Base-by-base conservation (phyloP, 306 rosid species). In the Acmispon strigosus region DNA sequence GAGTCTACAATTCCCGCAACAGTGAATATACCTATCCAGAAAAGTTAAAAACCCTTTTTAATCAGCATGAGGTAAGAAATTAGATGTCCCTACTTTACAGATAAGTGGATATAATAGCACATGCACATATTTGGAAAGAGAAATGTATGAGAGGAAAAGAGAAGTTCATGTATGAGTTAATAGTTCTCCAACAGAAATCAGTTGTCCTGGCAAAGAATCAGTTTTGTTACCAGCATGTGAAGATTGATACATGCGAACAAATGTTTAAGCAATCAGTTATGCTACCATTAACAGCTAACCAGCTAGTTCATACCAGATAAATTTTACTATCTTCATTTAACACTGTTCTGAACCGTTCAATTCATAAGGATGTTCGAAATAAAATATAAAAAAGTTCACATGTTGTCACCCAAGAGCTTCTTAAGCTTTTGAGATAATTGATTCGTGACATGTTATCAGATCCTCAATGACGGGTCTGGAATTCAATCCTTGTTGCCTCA, bases 1-100 rank as follows among this genome's bases (percentile, higher is more conserved):
- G 96, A 84, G 82, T 92, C 96, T 37, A 92, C 62, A 44, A 92
- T 88, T 47, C 96, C 96, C 0, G 96, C 98, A 60, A 92, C 17
- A 0, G 90, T 89, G 85, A 89, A 92, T 53, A 92, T 52, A 64
- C 98, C 98, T 92, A 58, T 8, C 16, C 1, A 69, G 14, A 75
- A 60, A 56, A 56, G 44, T 47, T 4, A 7, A 80, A 62, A 70
- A 55, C 12, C 19, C 36, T 9, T 15, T 55, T 47, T 47, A 56
- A 36, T 71, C 65, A 75, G 76, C 72, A 61, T 8, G 8, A 15
- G 15, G 44, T 11, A 13, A 47, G 27, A 49, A 12, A 7, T 32
- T 34, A 14, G 12, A 4, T 8, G 13, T n/a, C 22, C 6, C 22
- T 17, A 59, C 8, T 59, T 3, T 8, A 20, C 12, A 42, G 51